A percentile compares a stretch with the other conserved stretches of the same genome.
These are phyloP conservation scores for Lasiodiplodia hormozganensis DNA, from an alignment of 2,329 filamentous ascomycete genomes.

Conservation along the genomic window DNA sequence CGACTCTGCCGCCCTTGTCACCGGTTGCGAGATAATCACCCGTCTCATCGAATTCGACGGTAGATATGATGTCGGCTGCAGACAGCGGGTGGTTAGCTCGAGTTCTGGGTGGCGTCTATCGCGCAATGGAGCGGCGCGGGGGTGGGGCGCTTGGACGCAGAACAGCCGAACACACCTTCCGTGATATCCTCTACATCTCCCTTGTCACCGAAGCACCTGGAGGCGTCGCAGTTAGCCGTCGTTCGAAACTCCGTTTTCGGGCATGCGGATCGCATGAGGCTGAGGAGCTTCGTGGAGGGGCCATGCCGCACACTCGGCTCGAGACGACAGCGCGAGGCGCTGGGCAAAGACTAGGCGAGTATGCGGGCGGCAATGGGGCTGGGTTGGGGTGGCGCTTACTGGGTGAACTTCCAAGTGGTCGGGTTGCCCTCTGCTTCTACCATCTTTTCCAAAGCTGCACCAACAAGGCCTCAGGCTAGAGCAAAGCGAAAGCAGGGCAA, in stretches of 20 bases:
- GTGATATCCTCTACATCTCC: conserved; percentile 99
- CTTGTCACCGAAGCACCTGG: conserved; percentile 98
- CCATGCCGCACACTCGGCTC: background rate
- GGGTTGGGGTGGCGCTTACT: conserved; percentile 67
- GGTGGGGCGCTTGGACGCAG: conserved; percentile 27
- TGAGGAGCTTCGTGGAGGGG: conserved; percentile 4
- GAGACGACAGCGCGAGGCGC: background rate
- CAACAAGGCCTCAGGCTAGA: conserved; percentile 29
- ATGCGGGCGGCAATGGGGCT: background rate
- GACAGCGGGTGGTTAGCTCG: conserved; percentile 56
- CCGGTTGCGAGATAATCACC: conserved; percentile 90
- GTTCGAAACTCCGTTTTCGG: background rate
- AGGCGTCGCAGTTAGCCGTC: conserved; percentile 13
- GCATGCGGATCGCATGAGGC: background rate
- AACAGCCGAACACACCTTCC: conserved; percentile 64
- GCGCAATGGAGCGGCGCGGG: conserved; percentile 24
- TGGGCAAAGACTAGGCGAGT: background rate
- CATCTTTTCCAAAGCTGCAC: conserved; percentile 67
- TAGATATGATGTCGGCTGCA: conserved; percentile 87
- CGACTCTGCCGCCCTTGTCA: conserved; percentile 85
- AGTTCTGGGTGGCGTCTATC: background rate
- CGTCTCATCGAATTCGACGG: conserved; percentile 88
- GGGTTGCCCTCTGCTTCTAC: conserved; percentile 93
- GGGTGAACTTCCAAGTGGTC: conserved; percentile 99
- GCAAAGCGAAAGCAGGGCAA: conserved; percentile 9